Conservation (phyloP, 2,329 filamentous ascomycete species). For the Fusarium liriodendri region DNA sequence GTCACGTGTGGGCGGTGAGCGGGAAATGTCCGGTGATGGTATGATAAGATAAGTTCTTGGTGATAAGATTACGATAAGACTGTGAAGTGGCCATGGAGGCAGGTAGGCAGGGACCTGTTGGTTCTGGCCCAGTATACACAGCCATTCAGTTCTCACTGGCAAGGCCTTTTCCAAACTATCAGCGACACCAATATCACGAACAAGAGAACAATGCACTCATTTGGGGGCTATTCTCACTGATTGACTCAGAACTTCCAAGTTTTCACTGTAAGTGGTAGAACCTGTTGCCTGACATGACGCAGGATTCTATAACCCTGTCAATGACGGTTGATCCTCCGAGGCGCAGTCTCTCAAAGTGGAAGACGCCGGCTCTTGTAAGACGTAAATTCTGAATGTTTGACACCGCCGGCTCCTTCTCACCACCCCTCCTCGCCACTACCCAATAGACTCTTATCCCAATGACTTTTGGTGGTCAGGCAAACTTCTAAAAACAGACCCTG, state of each 20-base stretch:
- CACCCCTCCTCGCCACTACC: not conserved
- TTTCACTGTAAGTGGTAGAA: not conserved
- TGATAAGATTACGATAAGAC: not conserved
- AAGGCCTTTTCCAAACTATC: not conserved
- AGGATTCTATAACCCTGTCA: not conserved
- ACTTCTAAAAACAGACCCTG: not conserved
- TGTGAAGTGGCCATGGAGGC: not conserved
- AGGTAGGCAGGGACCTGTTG: too few relatives aligned
- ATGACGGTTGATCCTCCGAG: not conserved
- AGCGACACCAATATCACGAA: not conserved
- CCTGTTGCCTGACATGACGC: not conserved
- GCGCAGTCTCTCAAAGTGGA: not conserved
- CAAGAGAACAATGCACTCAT: not conserved
- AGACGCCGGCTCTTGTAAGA: not conserved
- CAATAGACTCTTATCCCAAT: not conserved
- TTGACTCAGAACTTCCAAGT: not conserved
- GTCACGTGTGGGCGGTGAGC: conserved; percentile 40
- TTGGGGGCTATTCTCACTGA: not conserved
- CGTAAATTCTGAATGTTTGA: not conserved
- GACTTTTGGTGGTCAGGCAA: not conserved
- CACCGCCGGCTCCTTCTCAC: not conserved
- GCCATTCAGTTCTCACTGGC: not conserved
- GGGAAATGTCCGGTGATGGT: conserved; percentile 9
- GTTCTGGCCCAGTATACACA: not conserved
- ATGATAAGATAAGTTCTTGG: conserved; percentile 10